Evolutionary conservation across 164 flowering plant genomes (phyloP), one percentile per base, ranked within the genome.

Genomic region (Dillenia turbinata): DNA sequence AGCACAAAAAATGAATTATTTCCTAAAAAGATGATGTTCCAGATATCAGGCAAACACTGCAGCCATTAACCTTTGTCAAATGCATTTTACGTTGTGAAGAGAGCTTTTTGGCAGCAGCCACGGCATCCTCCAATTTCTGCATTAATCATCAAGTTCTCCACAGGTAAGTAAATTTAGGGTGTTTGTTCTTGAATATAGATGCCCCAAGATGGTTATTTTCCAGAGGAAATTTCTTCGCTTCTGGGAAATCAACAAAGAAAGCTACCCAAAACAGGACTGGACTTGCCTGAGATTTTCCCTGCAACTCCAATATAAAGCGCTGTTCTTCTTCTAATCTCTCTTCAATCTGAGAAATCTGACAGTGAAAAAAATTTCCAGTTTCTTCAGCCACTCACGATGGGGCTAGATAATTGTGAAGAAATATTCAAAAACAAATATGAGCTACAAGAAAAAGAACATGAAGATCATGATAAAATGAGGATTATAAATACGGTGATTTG

Each of bases 111-210:
- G 86, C 82, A 49, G 71, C 44, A 11, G 78, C 69, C 76, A 92
- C 67, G 26, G 87, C 70, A 56, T 80, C 85, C 66, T 92, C 97
- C 75, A 92, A 53, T 74, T 74, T 86, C 97, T 92, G 79, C 66
- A 56, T 22, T 54, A 50, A 53, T 50, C 9, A 71, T 57, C 47
- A 72, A 47, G 56, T 33, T 49, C 60, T 43, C 57, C 16, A 57
- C 59, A 49, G 50, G 44, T 47, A n/a, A 19, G 44, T 52, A 40
- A 48, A 12, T 49, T 14, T 14, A 44, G 8, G 11, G 5, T 1
- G 7, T 46, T 40, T 51, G 16, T 15, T 40, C 22, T 50, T 33
- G 40, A 33, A 33, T 4, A 54, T 10, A 46, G 48, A 55, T 24
- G 22, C 22, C 24, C 44, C 11, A 19, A n/a, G 9, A 19, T 2